Conservation (phyloP, 2,329 filamentous ascomycete species). For the Fusarium sp. region DNA sequence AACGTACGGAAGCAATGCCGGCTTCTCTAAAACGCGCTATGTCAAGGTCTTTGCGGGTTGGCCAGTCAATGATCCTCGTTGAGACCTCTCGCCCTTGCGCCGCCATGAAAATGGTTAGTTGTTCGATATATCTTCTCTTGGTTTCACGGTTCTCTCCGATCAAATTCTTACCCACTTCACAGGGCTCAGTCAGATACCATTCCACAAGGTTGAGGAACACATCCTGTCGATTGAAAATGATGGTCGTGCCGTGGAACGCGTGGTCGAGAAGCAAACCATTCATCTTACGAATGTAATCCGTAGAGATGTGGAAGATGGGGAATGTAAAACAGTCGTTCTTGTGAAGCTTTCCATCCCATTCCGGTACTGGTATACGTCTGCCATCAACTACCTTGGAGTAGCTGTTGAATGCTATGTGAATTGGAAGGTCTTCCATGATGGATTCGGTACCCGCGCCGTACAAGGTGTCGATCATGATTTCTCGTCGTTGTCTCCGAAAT, state of each 20-base stretch:
- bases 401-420: neutral
- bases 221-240: neutral
- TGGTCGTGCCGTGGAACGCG: neutral
- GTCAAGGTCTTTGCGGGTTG: neutral
- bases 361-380: neutral
- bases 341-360: neutral
- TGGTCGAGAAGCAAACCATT: neutral
- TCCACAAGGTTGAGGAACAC: neutral
- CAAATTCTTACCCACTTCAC: neutral
- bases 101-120: neutral
- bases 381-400: neutral
- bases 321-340: neutral
- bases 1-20: neutral
- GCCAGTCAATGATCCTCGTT: neutral
- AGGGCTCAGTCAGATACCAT: neutral
- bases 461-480: neutral
- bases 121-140: neutral
- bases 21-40: neutral
- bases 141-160: neutral
- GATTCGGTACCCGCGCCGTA: neutral
- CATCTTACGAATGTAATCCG: neutral
- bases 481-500: too few species aligned
- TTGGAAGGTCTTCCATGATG: neutral
- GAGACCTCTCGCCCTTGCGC: neutral
- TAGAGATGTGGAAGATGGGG: neutral